Percentiles rank a stretch among this genome's conserved stretches.
Evolutionary conservation across 371 early-diverging fungal genomes (phyloP).

Genomic region (Capniomyces stellatus): DNA sequence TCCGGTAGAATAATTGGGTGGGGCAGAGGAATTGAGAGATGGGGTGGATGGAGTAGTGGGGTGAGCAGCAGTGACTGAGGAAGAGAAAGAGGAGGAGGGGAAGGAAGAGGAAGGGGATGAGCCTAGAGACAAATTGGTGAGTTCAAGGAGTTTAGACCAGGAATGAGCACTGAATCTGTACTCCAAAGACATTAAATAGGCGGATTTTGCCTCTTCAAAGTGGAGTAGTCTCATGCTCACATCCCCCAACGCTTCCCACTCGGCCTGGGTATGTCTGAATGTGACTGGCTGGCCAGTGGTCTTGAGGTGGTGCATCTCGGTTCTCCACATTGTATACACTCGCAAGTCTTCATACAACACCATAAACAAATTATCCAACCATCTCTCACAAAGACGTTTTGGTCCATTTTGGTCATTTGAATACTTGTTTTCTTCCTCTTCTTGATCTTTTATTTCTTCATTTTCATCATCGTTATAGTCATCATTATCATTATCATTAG

Average conservation of each 20-base stretch:
- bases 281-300: conserved; percentile 51
- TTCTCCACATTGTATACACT: conserved; percentile 72
- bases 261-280: conserved; percentile 77
- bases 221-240: conserved; percentile 70
- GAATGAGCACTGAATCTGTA: conserved; percentile 80
- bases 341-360: conserved; percentile 91
- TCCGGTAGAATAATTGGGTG: too few relatives aligned
- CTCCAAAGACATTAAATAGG: conserved; percentile 68
- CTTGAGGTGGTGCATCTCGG: conserved; percentile 33
- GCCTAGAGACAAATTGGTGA: conserved; percentile 39
- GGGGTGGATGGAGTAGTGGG: too few relatives aligned
- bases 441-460: background rate
- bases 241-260: conserved; percentile 93
- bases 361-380: conserved; percentile 96
- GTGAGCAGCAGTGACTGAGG: too few relatives aligned
- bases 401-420: background rate
- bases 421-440: background rate
- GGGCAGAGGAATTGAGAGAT: too few relatives aligned
- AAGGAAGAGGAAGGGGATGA: background rate
- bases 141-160: conserved; percentile 61
- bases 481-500: background rate
- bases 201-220: conserved; percentile 75
- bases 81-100: background rate
- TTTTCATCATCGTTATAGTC: too few relatives aligned
- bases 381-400: conserved; percentile 94